Conservation (phyloP, 495 filamentous ascomycete species). For the Cairneyella variabilis region DNA sequence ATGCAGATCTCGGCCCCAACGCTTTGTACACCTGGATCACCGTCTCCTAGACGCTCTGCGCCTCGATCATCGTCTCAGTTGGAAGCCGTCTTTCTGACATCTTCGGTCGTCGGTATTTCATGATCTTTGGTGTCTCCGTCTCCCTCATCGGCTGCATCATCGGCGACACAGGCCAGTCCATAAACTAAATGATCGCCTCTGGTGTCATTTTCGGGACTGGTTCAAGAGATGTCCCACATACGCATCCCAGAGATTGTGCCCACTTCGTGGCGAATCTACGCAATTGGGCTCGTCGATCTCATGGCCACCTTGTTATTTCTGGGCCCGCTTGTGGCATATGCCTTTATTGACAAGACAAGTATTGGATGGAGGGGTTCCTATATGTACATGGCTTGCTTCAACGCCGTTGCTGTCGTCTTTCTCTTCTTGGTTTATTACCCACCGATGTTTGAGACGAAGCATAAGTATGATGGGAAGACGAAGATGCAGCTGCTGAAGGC, state of each 20-base stretch:
- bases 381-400: slow-evolving; percentile 25
- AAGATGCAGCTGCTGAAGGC: too few species aligned
- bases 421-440: slow-evolving; percentile 29
- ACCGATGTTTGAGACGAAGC: slow-evolving; percentile 20
- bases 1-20: slow-evolving; percentile 31
- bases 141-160: slow-evolving; percentile 27
- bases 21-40: slow-evolving; percentile 35
- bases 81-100: slow-evolving; percentile 28
- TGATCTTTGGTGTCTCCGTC: slow-evolving; percentile 21
- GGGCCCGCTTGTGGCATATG: slow-evolving; percentile 33
- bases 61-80: slow-evolving; percentile 16
- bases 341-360: slow-evolving; percentile 28
- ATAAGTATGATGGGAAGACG: too few species aligned
- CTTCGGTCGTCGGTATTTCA: slow-evolving; percentile 28
- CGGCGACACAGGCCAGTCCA: slow-evolving; percentile 31
- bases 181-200: slow-evolving; percentile 33
- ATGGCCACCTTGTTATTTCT: slow-evolving; percentile 22
- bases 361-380: slow-evolving; percentile 20
- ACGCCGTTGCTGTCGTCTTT: slow-evolving; percentile 17
- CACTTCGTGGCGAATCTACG: slow-evolving; percentile 23
- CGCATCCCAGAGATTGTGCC: slow-evolving; percentile 24
- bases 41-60: slow-evolving; percentile 29
- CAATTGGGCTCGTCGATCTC: slow-evolving; percentile 18
- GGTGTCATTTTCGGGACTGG: slow-evolving; percentile 27
- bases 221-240: slow-evolving; percentile 32